Evolutionary conservation across 2,329 filamentous ascomycete genomes (phyloP).

Genomic region (Akanthomyces muscarius): DNA sequence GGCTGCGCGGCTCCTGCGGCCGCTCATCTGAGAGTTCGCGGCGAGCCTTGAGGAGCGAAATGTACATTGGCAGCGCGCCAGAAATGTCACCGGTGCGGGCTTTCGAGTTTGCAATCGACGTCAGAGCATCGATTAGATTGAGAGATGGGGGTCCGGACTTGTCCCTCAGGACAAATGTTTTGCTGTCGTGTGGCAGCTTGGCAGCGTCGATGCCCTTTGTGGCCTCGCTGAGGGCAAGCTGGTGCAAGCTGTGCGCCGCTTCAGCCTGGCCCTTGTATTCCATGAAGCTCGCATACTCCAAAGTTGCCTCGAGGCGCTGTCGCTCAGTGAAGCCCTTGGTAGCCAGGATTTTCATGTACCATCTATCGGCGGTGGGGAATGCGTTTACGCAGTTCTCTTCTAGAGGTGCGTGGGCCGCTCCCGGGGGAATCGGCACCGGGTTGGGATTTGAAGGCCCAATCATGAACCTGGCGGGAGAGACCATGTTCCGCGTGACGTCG

Average conservation of each 20-base stretch:
- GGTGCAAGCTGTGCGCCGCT: conserved; percentile 68
- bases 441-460: conserved; percentile 79
- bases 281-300: conserved; percentile 81
- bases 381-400: conserved; percentile 73
- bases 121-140: conserved; percentile 73
- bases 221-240: conserved; percentile 73
- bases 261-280: conserved; percentile 67
- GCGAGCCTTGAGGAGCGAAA: conserved; percentile 78
- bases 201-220: conserved; percentile 47
- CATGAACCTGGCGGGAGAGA: conserved; percentile 70
- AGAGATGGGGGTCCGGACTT: conserved; percentile 55
- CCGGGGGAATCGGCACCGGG: conserved; percentile 67
- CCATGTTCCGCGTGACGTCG: conserved; percentile 61
- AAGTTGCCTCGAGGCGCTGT: conserved; percentile 75
- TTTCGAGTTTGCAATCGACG: conserved; percentile 72
- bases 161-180: conserved; percentile 62
- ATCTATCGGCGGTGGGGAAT: conserved; percentile 67
- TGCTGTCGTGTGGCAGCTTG: conserved; percentile 48
- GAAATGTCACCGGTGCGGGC: conserved; percentile 65
- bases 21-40: conserved; percentile 50
- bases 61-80: conserved; percentile 74
- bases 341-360: conserved; percentile 77
- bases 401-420: conserved; percentile 57
- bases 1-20: conserved; percentile 20
- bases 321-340: conserved; percentile 74